phyloP scores from a whole-genome alignment of 2,329 filamentous ascomycete species.

The Aspergillus tubingensis region DNA sequence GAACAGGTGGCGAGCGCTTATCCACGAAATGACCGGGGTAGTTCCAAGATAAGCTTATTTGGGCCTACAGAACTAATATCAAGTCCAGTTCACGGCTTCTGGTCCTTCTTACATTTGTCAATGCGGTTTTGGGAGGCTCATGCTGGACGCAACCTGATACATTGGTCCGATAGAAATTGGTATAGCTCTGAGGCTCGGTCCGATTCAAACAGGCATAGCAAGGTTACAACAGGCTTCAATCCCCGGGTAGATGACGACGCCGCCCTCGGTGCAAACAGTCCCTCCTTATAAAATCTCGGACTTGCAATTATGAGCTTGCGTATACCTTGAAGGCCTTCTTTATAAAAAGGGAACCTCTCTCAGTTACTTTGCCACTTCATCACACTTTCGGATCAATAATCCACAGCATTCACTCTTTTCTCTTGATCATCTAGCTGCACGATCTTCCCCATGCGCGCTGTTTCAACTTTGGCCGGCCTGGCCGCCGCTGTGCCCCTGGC shows the following conservation, averaged over 20 bases:
- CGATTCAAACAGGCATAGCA: too few species aligned
- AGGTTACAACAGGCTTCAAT: background rate
- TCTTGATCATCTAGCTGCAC: background rate
- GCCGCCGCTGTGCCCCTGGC: background rate
- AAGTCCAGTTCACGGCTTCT: background rate
- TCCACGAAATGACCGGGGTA: background rate
- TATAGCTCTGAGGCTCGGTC: background rate
- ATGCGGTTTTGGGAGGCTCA: background rate
- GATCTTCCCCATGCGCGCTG: background rate
- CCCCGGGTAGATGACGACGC: background rate
- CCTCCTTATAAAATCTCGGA: background rate
- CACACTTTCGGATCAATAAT: background rate
- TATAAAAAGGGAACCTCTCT: background rate
- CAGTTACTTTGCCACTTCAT: background rate
- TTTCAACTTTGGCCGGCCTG: slow-evolving; percentile 2
- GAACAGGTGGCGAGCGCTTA: background rate
- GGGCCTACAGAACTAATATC: background rate
- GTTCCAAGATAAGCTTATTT: background rate
- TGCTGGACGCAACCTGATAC: background rate
- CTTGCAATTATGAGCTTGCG: background rate
- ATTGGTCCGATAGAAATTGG: background rate
- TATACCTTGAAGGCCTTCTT: background rate
- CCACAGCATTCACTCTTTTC: background rate
- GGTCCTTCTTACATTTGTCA: background rate
- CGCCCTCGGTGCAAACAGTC: background rate